Evolutionary conservation across 2,329 filamentous ascomycete species (phyloP).

Genomic region (Dendryphion nanum): DNA sequence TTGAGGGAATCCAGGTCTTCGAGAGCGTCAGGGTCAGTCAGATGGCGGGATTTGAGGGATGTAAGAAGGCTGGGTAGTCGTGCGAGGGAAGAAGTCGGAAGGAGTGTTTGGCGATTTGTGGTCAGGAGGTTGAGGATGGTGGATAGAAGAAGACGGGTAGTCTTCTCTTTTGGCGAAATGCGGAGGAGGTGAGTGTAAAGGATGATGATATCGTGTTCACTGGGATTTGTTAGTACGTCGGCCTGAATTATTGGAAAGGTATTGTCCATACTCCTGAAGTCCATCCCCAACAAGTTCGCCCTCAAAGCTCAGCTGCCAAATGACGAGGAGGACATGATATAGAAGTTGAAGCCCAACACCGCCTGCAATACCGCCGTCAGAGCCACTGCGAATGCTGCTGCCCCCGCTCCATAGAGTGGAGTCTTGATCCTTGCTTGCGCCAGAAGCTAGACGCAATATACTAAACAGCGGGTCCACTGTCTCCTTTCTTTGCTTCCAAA

Average conservation of each 20-base stretch:
- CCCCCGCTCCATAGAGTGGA: constrained; percentile 54
- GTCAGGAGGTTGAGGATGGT: constrained; percentile 86
- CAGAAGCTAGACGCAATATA: constrained; percentile 74
- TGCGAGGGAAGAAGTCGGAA: constrained; percentile 83
- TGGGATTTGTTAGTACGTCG: constrained; percentile 43
- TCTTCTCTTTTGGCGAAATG: constrained; percentile 96
- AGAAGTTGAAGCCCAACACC: constrained; percentile 89
- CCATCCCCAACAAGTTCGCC: constrained; percentile 68
- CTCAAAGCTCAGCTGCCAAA: constrained; percentile 98
- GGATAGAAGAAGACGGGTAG: constrained; percentile 83
- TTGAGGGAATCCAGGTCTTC: constrained; percentile 49
- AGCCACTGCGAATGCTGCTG: constrained; percentile 60
- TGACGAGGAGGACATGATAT: constrained; percentile 87
- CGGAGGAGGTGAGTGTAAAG: constrained; percentile 91
- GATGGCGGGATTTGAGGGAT: constrained; percentile 54
- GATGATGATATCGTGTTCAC: constrained; percentile 88
- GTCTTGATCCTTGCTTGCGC: constrained; percentile 69
- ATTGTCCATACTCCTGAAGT: constrained; percentile 71
- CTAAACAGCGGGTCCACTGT: constrained; percentile 78
- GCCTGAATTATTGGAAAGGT: background rate
- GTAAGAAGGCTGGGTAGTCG: constrained; percentile 67
- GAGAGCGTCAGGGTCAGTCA: constrained; percentile 53
- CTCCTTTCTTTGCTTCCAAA: constrained; percentile 88
- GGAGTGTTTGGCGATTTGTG: constrained; percentile 64
- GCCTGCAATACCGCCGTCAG: constrained; percentile 63